Evolutionary conservation across 139 green algal genomes (phyloP).

Genomic region (Chlamydomonas sp.): DNA sequence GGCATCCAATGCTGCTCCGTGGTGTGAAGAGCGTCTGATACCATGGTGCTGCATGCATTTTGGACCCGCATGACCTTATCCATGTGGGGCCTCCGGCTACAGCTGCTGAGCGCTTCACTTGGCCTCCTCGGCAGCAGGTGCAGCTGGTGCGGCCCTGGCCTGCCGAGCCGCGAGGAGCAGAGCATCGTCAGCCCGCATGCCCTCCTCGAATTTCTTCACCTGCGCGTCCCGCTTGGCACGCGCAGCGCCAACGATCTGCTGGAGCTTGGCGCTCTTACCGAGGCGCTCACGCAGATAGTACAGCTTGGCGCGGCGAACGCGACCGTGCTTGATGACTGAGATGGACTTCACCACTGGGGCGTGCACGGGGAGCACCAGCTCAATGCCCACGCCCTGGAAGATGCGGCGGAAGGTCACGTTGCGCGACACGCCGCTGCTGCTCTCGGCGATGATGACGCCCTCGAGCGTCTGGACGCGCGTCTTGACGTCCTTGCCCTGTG

Average conservation of each 20-base stretch:
- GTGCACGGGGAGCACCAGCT: slow-evolving; percentile 43
- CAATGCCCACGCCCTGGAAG: slow-evolving; percentile 48
- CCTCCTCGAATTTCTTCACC: too few species aligned
- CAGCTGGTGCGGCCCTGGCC: too few species aligned
- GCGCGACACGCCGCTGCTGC: slow-evolving; percentile 34
- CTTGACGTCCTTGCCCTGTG: too few species aligned
- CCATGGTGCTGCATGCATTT: too few species aligned
- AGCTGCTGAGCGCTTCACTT: too few species aligned
- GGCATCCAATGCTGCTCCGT: too few species aligned
- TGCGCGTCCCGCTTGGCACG: background rate
- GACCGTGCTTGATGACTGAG: slow-evolving; percentile 34
- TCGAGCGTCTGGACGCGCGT: slow-evolving; percentile 41
- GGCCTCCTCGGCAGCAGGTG: too few species aligned
- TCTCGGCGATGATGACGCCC: slow-evolving; percentile 43
- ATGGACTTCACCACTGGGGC: slow-evolving; percentile 32
- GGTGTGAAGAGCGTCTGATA: too few species aligned
- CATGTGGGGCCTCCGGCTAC: too few species aligned
- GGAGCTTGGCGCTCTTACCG: slow-evolving; percentile 49
- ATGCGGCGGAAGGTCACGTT: slow-evolving; percentile 33
- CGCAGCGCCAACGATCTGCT: slow-evolving; percentile 32
- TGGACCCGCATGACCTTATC: too few species aligned
- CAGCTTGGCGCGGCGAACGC: slow-evolving; percentile 53
- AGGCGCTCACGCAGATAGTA: slow-evolving; percentile 52
- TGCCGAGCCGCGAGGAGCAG: too few species aligned
- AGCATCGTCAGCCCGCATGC: too few species aligned